A percentile compares a stretch with the other conserved stretches of the same genome.
Evolutionary conservation across 805 yeast species (phyloP).

Genomic region (Candida schatavii): DNA sequence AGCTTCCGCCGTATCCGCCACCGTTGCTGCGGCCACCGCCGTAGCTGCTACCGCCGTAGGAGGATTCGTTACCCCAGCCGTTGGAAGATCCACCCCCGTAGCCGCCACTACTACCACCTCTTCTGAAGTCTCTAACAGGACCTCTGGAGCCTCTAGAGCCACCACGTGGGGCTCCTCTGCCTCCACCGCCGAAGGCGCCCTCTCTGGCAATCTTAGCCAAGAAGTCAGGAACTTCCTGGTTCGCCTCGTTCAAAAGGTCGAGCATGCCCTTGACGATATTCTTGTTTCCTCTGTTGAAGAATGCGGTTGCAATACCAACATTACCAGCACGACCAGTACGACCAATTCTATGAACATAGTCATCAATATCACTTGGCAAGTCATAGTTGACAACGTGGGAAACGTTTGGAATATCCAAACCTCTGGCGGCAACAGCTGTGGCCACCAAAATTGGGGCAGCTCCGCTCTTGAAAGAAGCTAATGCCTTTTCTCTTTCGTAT

Average conservation of each 20-base stretch:
- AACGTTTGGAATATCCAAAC: constrained; percentile 98
- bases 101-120: constrained; percentile 36
- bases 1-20: constrained; percentile 18
- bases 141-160: constrained; percentile 58
- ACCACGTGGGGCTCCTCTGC: constrained; percentile 40
- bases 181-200: constrained; percentile 47
- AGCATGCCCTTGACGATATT: constrained; percentile 84
- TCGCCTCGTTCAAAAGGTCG: constrained; percentile 88
- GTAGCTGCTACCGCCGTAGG: constrained; percentile 14
- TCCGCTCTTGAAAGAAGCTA: constrained; percentile 91
- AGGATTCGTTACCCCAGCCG: constrained; percentile 18
- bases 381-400: constrained; percentile 97
- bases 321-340: constrained; percentile 99
- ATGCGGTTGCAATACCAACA: constrained; percentile 97
- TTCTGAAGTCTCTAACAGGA: constrained; percentile 52
- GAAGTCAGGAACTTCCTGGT: constrained; percentile 95
- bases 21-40: constrained; percentile 28
- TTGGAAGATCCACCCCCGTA: constrained; percentile 34
- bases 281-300: constrained; percentile 93
- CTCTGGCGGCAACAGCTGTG: constrained; percentile 99
- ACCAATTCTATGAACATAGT: constrained; percentile 99
- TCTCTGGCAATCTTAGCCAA: constrained; percentile 79
- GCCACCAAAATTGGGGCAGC: constrained; percentile 93
- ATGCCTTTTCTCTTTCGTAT: constrained; percentile 95
- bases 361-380: constrained; percentile 95